A percentile compares a stretch with the other conserved stretches of the same genome.
Evolutionary conservation across 176 grass and related monocot species (phyloP).

Genomic region (Raddia distichophylla): DNA sequence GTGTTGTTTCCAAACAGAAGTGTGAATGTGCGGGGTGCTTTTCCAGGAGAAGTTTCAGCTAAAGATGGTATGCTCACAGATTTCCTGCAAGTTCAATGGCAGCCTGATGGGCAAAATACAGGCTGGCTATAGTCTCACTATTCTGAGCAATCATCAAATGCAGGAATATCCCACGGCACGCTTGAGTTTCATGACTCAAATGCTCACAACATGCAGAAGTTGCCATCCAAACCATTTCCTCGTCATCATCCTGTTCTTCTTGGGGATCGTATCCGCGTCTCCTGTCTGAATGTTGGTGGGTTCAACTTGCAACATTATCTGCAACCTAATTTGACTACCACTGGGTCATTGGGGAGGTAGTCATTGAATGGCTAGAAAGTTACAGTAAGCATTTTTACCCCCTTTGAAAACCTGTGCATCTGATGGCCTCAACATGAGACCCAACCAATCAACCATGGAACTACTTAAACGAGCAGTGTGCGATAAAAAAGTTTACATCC

Average conservation of each 20-base stretch:
- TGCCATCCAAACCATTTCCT: constrained; percentile 32
- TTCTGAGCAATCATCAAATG: neutral
- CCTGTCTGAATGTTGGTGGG: constrained; percentile 74
- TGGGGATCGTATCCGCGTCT: constrained; percentile 47
- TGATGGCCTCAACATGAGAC: constrained; percentile 20
- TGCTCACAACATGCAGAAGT: constrained; percentile 40
- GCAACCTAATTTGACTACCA: constrained; percentile 36
- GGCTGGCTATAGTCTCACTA: neutral
- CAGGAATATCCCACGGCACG: constrained; percentile 31
- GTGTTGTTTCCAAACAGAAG: constrained; percentile 30
- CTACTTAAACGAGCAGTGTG: neutral
- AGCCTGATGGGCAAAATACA: neutral
- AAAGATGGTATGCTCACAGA: constrained; percentile 38
- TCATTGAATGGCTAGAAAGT: constrained; percentile 38
- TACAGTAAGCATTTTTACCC: constrained; percentile 32
- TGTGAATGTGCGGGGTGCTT: constrained; percentile 12
- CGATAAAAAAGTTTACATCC: neutral
- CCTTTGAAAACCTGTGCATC: neutral
- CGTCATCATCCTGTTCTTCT: constrained; percentile 30
- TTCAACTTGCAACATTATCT: constrained; percentile 44
- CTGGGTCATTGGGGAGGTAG: constrained; percentile 23
- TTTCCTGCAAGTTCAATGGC: neutral
- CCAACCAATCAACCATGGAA: neutral
- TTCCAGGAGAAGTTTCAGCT: constrained; percentile 22
- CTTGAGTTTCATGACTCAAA: constrained; percentile 45